Base-by-base conservation (phyloP, 2,329 filamentous ascomycete species). In the Aspergillus tubingensis region DNA sequence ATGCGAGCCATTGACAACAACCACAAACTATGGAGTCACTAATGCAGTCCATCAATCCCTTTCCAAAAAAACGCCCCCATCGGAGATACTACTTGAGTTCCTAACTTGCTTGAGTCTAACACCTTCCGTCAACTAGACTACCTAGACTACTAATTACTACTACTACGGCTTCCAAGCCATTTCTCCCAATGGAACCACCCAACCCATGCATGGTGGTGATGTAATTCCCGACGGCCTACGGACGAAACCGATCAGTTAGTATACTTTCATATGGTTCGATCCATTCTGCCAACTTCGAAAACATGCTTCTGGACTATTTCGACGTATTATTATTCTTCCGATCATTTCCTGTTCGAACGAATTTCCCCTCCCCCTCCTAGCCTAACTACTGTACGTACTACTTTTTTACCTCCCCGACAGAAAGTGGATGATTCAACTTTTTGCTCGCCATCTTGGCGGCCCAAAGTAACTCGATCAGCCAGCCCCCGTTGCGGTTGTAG, bases 221-320 rank as follows among this genome's bases (percentile, higher is more conserved):
- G 47, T 50, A 50, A 50, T 50, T 32, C 47, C 47, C 47, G 47
- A 27, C n/a, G 47, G 21, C n/a, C 15, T 10, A n/a, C 25, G 47
- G 15, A 50, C 47, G 47, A 50, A 50, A 50, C 47, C 47, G 41
- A 50, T 50, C 47, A 27, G 32, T 50, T 44, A 17, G n/a, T 21
- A 11, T 44, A 11, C 41, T 44, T 19, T 50, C 47, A 50, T 25
- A 50, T 50, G 47, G 47, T 50, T 50, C 47, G 47, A 50, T 50
- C 25, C 21, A 15, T 25, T 11, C 27, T 49, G 23, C 47, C 1
- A 6, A 15, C 8, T n/a, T n/a, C 13, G 8, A 25, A 43, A 43
- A 17, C 17, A 11, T 21, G 41, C 17, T 44, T 21, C 17, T 44
- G 41, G 41, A 21, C 17, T n/a, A 44, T 4, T 44, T 11, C 17